phyloP scores from a whole-genome alignment of 1,284 basidiomycete species.

The Cronartium quercuum region DNA sequence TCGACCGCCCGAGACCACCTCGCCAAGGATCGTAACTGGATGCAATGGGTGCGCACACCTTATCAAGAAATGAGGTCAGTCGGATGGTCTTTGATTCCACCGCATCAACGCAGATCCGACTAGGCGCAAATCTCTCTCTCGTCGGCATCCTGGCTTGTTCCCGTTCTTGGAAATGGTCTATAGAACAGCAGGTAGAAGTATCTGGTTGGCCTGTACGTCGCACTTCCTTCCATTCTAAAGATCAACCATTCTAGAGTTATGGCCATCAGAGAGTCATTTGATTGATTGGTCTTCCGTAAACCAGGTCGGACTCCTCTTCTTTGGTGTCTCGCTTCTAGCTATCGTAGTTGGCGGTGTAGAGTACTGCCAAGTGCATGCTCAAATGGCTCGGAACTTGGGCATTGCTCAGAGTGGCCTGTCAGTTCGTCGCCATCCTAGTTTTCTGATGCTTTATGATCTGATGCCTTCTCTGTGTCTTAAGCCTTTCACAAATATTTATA shows the following conservation, averaged over 20 bases:
- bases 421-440: neutral
- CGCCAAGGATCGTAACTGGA: conserved; percentile 28
- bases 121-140: neutral
- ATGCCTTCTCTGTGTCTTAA: neutral
- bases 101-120: neutral
- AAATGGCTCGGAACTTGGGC: neutral
- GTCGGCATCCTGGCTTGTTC: neutral
- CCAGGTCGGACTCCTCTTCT: neutral
- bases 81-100: no score
- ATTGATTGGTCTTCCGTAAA: neutral
- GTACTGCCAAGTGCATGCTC: neutral
- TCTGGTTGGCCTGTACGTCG: neutral
- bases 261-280: neutral
- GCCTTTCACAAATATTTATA: neutral
- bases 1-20: conserved; percentile 36
- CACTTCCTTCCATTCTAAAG: neutral
- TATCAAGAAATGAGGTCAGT: neutral
- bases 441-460: neutral
- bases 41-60: conserved; percentile 25
- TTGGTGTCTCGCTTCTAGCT: neutral
- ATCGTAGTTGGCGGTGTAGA: neutral
- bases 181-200: neutral
- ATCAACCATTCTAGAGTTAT: neutral
- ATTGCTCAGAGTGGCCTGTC: neutral
- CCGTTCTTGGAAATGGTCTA: neutral